Evolutionary conservation across 73 alveolate genomes (phyloP).

Genomic region (Breviolum minutum): DNA sequence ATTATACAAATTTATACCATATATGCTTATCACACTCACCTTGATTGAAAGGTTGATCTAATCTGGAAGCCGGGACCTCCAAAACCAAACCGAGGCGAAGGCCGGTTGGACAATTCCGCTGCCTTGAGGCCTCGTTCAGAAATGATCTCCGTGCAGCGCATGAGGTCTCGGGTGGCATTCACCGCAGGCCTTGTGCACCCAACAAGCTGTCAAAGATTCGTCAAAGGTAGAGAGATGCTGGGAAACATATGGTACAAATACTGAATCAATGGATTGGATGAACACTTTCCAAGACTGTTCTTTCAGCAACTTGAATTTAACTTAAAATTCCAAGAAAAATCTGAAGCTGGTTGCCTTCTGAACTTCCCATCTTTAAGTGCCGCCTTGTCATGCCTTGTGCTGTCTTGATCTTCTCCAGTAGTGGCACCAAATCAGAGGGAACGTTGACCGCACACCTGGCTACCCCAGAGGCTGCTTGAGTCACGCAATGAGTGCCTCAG

Average conservation of each 20-base stretch:
- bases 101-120: constrained; percentile 85
- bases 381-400: constrained; percentile 85
- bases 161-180: constrained; percentile 72
- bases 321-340: no score
- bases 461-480: constrained; percentile 75
- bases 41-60: no score
- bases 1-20: neutral
- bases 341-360: neutral
- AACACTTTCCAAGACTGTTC: no score
- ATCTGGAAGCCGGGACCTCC: no score
- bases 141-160: constrained; percentile 92
- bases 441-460: constrained; percentile 87
- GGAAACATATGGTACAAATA: neutral
- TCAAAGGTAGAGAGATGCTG: no score
- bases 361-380: neutral
- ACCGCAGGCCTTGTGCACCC: constrained; percentile 49
- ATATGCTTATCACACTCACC: no score
- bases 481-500: constrained; percentile 91
- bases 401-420: constrained; percentile 81
- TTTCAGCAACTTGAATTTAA: no score
- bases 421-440: constrained; percentile 69
- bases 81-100: neutral
- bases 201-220: neutral
- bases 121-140: constrained; percentile 83
- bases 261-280: neutral